Evolutionary conservation across 2,329 filamentous ascomycete species (phyloP), one percentile per base, ranked within the genome.

Genomic region (Alternaria sp.): DNA sequence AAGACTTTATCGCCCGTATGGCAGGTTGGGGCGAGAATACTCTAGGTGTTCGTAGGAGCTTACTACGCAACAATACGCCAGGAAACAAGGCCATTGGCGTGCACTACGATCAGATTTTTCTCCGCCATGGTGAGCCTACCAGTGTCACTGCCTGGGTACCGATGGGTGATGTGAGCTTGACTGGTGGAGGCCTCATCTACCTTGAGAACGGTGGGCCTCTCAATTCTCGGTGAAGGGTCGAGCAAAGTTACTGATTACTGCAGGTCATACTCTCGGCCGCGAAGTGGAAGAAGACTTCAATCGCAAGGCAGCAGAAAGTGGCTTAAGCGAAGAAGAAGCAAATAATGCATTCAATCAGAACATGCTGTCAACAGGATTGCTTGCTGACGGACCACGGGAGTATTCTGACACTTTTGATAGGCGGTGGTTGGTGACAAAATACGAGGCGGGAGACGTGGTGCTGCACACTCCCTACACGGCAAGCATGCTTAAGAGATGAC

Each of bases 31-130:
- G 65, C 6, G 78, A 82, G 0, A 68, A 80, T 40, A 84, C 82
- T 0, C 68, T 84, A 3, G 74, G 66, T 5, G 73, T 85, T 3
- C 73, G 79, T 7, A 75, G 85, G 31, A 85, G 83, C 1, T 69
- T 87, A 10, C 69, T 87, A 51, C 75, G 85, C 36, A 86, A 86
- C 61, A 86, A 86, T 62, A 83, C 82, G 0, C 85, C 85, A 0
- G 80, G 80, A 0, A 85, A 83, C 48, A 83, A 84, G 61, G 83
- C 84, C 0, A 86, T 86, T 59, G 84, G 85, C 0, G 85, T 87
- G 3, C 85, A 87, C 60, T 87, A 87, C 63, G 85, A 87, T 64
- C 84, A 87, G 72, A 85, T 83, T 23, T 87, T 86, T 64, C 70
- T 87, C 46, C 71, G 84, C 1, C 70, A 85, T 65, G 85, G 84